Evolutionary conservation across 225 moss, liverwort and hornwort genomes (phyloP).

Genomic region (Polytrichum commune): DNA sequence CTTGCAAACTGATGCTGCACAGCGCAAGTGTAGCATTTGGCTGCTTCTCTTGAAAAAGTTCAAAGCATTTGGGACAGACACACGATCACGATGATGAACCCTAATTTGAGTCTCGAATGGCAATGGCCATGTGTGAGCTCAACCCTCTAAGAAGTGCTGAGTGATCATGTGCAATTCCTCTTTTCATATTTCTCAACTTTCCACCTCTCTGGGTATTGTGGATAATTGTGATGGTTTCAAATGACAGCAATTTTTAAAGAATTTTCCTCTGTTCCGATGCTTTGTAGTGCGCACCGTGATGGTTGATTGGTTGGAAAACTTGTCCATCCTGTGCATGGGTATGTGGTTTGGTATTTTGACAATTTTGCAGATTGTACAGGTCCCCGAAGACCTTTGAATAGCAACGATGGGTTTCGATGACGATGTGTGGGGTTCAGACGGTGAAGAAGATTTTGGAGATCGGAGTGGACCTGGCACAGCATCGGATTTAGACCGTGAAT

Average conservation of each 20-base stretch:
- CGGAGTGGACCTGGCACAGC: neutral
- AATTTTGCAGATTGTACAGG: neutral
- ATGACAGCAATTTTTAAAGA: neutral
- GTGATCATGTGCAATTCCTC: neutral
- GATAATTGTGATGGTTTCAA: neutral
- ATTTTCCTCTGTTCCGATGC: neutral
- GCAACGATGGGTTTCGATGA: conserved; percentile 21
- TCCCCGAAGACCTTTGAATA: neutral
- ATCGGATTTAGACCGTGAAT: conserved; percentile 68
- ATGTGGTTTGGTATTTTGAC: neutral
- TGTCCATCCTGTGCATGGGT: neutral
- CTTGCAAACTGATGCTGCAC: too few species aligned
- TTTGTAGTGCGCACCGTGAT: too few species aligned
- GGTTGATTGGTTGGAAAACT: too few species aligned
- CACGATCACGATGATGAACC: conserved; percentile 1
- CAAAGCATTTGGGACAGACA: too few species aligned
- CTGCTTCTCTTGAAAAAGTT: too few species aligned
- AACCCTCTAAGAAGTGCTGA: conserved; percentile 10
- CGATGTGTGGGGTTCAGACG: conserved; percentile 44
- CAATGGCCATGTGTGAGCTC: conserved; percentile 5
- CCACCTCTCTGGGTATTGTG: neutral
- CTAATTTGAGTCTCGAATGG: conserved; percentile 3
- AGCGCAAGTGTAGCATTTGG: too few species aligned
- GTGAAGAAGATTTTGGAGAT: conserved; percentile 17
- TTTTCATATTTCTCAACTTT: too few species aligned